A percentile compares a stretch with the other conserved stretches of the same genome.
Conservation (phyloP, 2,329 filamentous ascomycete genomes). For the Pestalotiopsis sp. region DNA sequence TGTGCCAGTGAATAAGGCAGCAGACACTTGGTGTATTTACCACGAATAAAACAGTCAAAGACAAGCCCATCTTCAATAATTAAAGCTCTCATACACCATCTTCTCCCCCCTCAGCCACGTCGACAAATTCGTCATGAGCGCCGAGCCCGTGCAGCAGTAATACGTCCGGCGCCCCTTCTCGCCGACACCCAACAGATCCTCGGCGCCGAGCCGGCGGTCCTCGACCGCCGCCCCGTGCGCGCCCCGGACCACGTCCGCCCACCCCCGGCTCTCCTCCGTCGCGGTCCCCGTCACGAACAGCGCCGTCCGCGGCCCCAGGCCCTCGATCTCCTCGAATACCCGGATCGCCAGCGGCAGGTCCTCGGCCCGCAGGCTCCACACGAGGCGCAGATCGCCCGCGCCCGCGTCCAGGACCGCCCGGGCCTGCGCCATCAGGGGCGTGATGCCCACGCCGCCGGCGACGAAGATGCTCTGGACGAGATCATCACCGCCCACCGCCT, state of each 20-base stretch:
- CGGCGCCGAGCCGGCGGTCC: conserved; percentile 39
- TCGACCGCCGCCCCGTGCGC: conserved; percentile 33
- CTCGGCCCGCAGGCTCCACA: conserved; percentile 68
- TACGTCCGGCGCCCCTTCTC: conserved; percentile 51
- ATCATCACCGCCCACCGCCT: not conserved
- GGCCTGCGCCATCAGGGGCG: conserved; percentile 76
- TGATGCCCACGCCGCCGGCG: conserved; percentile 82
- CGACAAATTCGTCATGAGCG: conserved; percentile 42
- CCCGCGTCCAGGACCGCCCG: conserved; percentile 43
- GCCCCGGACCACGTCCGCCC: not conserved
- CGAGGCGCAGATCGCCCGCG: conserved; percentile 49
- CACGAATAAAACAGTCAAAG: not conserved
- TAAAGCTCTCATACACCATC: conserved; percentile 63
- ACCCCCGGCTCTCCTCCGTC: not conserved
- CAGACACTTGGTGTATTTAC: no score
- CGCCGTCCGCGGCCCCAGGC: conserved; percentile 53
- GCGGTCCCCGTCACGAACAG: conserved; percentile 66
- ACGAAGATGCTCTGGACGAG: conserved; percentile 57
- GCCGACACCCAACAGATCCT: conserved; percentile 44
- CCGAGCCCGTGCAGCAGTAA: conserved; percentile 50
- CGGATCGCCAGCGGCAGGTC: conserved; percentile 68
- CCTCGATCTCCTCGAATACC: conserved; percentile 53
- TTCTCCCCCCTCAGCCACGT: conserved; percentile 58
- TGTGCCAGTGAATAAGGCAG: no score
- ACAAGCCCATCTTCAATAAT: conserved; percentile 43